Conservation (phyloP, 257 asterid genomes). For the Hygrophila difformis region DNA sequence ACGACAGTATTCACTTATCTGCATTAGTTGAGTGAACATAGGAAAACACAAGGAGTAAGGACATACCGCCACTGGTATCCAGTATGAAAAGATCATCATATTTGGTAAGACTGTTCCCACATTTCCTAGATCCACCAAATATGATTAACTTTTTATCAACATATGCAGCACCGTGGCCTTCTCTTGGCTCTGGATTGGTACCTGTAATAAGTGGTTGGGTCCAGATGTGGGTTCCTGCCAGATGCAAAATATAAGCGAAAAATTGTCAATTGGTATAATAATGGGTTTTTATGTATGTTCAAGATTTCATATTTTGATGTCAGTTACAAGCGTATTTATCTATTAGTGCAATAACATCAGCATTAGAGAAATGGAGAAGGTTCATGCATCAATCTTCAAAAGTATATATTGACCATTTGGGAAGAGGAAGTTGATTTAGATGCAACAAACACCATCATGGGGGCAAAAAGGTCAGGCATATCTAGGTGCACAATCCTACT, state of each 20-base stretch:
- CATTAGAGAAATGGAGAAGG: not conserved
- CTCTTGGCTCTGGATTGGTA: too few species aligned
- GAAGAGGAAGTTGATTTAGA: not conserved
- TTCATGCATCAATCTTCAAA: conserved; percentile 7
- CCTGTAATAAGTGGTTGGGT: conserved; percentile 71
- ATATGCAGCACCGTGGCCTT: too few species aligned
- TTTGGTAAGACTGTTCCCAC: conserved; percentile 52
- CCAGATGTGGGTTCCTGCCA: too few species aligned
- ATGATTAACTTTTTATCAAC: too few species aligned
- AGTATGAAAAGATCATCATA: conserved; percentile 87
- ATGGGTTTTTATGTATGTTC: too few species aligned
- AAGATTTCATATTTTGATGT: too few species aligned
- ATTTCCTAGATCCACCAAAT: too few species aligned
- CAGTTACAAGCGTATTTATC: too few species aligned
- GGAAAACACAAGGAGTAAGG: conserved; percentile 12
- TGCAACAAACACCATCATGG: conserved; percentile 8
- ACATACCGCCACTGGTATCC: conserved; percentile 70
- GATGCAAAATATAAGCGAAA: conserved; percentile 10
- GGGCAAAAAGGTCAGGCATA: not conserved
- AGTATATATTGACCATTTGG: not conserved
- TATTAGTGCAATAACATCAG: conserved; percentile 2
- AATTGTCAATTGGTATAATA: too few species aligned
- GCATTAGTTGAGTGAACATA: conserved; percentile 2
- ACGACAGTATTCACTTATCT: conserved; percentile 1
- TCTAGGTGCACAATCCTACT: conserved; percentile 5